These are phyloP conservation scores for Ogataea hybrid DNA, from an alignment of 1,139 yeast genomes.

Conservation along the genomic window DNA sequence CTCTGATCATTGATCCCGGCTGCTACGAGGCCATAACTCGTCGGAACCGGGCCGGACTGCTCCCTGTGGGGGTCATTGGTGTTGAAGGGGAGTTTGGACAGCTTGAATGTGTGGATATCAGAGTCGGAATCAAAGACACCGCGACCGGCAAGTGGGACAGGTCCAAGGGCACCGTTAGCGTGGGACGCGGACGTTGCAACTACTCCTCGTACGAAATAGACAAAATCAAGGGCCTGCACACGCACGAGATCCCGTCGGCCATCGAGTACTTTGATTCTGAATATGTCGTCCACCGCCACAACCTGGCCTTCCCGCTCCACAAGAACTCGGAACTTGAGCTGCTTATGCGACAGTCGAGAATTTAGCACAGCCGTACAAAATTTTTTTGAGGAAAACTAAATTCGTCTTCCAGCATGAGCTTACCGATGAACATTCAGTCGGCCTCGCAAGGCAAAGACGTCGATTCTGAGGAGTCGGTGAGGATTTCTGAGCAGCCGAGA, in stretches of 20 bases:
- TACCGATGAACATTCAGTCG: constrained; percentile 4
- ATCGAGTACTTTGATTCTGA: constrained; percentile 92
- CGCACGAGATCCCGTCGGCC: constrained; percentile 65
- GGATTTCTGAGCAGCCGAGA: neutral
- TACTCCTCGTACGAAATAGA: constrained; percentile 77
- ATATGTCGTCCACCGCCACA: constrained; percentile 89
- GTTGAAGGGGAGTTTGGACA: constrained; percentile 85
- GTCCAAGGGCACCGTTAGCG: constrained; percentile 46
- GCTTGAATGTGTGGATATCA: constrained; percentile 81
- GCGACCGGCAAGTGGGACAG: constrained; percentile 38
- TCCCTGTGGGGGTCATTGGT: constrained; percentile 85
- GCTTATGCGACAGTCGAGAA: constrained; percentile 4
- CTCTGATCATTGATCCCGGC: constrained; percentile 77
- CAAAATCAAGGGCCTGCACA: constrained; percentile 78
- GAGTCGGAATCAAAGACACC: constrained; percentile 45
- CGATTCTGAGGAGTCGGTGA: neutral
- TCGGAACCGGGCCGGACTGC: constrained; percentile 80
- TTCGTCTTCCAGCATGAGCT: constrained; percentile 3
- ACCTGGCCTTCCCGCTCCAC: constrained; percentile 79
- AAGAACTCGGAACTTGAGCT: constrained; percentile 25
- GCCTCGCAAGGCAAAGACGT: neutral
- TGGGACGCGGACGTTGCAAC: constrained; percentile 91
- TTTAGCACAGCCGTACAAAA: constrained; percentile 9
- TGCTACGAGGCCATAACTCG: constrained; percentile 86
- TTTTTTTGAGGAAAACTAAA: constrained; percentile 6